Base-by-base conservation (phyloP, 2,329 filamentous ascomycete genomes). In the Verticillium zaregamsianum region DNA sequence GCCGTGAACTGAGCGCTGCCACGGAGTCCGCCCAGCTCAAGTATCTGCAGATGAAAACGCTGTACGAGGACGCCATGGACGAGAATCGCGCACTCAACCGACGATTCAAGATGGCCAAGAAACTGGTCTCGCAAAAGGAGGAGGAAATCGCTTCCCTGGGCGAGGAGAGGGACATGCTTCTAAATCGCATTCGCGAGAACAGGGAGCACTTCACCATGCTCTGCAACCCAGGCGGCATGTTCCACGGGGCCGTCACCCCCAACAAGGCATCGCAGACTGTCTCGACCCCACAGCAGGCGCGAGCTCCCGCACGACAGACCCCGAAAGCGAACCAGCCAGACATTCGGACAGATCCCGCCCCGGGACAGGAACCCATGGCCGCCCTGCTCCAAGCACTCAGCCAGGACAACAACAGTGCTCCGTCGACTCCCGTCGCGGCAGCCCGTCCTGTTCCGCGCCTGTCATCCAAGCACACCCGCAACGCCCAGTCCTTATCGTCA, bases 181-280 rank as follows among this genome's bases (percentile, higher is more conserved):
- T 93, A 62, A 91, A 88, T 64, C 89, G 94, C 23, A 96, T 98
- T 66, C 87, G 90, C 52, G 92, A 96, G 73, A 97, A 97, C 71
- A 83, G 94, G 65, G 91, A 96, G 71, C 93, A 96, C 70, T 88
- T 96, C 68, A 90, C 91, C 62, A 84, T 85, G 70, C 85, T 96
- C 57, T 89, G 90, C 69, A 90, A 91, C 68, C 90, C 91, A 2
- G 89, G 90, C 15, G 87, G 86, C 58, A 85, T 86, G 37, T 87
- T 87, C 61, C 84, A 90, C 63, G 79, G 84, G 62, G 81, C 86
- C 62, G 76, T 88, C 63, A 87, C 86, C 2, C 87, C 88, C 66
- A 77, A 82, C 77, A 74, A 80, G 65, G 45, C 45, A 11, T 8
- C 45, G 20, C 73, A 83, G 69, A 67, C 72, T 33, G 69, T 71